These are phyloP conservation scores for Chlorella vulgaris DNA, from an alignment of 139 green algal species.

Conservation along the genomic window DNA sequence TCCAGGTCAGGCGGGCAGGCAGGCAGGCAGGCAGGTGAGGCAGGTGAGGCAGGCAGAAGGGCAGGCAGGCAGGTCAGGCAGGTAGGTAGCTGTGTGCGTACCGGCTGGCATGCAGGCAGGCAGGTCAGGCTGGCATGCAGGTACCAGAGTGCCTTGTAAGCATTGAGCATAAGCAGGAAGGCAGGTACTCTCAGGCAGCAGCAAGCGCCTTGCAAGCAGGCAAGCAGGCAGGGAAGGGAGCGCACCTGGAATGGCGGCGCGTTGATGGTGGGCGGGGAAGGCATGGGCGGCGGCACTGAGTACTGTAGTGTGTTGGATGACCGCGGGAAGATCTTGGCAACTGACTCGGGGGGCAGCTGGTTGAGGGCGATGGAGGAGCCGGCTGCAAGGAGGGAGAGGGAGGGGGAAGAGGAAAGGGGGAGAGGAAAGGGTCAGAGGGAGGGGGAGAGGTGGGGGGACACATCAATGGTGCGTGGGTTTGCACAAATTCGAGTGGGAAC, in stretches of 20 bases:
- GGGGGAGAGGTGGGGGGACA: background rate
- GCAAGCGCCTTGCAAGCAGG: too few relatives aligned
- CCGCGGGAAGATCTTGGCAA: constrained; percentile 34
- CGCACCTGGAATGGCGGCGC: constrained; percentile 9
- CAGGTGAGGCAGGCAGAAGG: background rate
- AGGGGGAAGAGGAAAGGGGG: background rate
- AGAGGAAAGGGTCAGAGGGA: background rate
- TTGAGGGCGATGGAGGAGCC: constrained; percentile 13
- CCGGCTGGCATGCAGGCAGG: too few relatives aligned
- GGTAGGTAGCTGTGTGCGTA: too few relatives aligned
- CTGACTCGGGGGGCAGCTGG: constrained; percentile 31
- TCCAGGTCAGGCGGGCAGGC: too few relatives aligned
- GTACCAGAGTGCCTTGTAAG: too few relatives aligned
- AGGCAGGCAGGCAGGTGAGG: background rate
- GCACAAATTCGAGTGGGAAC: too few relatives aligned
- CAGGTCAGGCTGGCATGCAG: too few relatives aligned
- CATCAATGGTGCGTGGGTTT: background rate
- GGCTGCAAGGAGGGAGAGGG: background rate
- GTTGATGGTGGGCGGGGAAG: background rate
- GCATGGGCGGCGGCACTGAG: constrained; percentile 24
- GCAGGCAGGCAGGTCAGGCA: too few relatives aligned
- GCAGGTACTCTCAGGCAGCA: too few relatives aligned
- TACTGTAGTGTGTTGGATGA: constrained; percentile 31
- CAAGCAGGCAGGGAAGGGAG: background rate
- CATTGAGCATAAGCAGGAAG: too few relatives aligned